These are phyloP conservation scores for Warburgia ugandensis DNA, from an alignment of 164 flowering plant species.

Conservation along the genomic window DNA sequence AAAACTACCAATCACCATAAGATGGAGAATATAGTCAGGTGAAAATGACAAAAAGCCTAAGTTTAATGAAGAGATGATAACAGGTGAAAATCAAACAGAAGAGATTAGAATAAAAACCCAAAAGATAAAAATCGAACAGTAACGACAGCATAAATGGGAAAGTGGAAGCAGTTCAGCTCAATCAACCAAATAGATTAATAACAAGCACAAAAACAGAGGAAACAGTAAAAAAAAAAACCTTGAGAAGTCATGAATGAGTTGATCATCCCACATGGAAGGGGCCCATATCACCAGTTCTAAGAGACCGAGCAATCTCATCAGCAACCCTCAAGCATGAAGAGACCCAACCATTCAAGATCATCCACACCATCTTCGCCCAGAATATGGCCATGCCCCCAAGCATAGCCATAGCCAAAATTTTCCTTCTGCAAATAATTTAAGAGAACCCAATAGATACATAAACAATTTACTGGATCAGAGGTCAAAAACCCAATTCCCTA, in stretches of 20 bases:
- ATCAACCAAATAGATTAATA: background rate
- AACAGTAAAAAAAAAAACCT: background rate
- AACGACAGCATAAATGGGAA: too few relatives aligned
- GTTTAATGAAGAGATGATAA: too few relatives aligned
- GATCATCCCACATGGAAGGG: conserved; percentile 68
- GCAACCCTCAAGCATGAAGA: conserved; percentile 65
- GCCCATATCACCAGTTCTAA: conserved; percentile 71
- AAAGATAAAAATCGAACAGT: too few relatives aligned
- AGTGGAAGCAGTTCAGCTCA: background rate
- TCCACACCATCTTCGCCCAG: conserved; percentile 61
- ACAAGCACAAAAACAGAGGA: background rate
- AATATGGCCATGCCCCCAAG: conserved; percentile 50
- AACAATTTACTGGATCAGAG: too few relatives aligned
- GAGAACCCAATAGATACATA: too few relatives aligned
- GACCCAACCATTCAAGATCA: conserved; percentile 62
- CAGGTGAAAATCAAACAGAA: too few relatives aligned
- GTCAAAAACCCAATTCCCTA: too few relatives aligned
- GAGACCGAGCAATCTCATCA: conserved; percentile 61
- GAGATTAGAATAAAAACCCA: too few relatives aligned
- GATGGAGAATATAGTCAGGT: too few relatives aligned
- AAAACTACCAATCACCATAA: too few relatives aligned
- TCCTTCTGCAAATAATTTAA: background rate
- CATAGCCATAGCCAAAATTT: conserved; percentile 44
- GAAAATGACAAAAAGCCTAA: too few relatives aligned
- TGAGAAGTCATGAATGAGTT: background rate